Percentiles rank a stretch among this genome's conserved stretches.
phyloP scores from a whole-genome alignment of 805 yeast genomes.

The Ogataea siamensis region DNA sequence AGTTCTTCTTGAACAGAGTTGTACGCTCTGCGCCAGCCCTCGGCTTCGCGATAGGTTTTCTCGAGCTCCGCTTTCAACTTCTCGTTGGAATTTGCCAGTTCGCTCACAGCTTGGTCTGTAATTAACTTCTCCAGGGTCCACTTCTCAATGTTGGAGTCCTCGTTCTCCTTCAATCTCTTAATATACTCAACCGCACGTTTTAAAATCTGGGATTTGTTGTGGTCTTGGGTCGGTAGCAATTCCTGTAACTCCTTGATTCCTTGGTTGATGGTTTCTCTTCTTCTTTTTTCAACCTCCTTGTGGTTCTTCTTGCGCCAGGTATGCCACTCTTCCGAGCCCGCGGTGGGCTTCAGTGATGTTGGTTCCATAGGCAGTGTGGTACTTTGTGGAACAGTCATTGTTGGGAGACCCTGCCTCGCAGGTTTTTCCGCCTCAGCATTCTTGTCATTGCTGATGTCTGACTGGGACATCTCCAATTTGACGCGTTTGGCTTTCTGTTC shows the following conservation, averaged over 20 bases:
- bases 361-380: constrained; percentile 21
- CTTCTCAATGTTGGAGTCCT: constrained; percentile 84
- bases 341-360: constrained; percentile 46
- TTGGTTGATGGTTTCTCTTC: constrained; percentile 82
- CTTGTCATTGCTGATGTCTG: not conserved
- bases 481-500: constrained; percentile 15
- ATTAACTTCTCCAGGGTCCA: constrained; percentile 92
- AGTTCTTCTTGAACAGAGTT: constrained; percentile 21
- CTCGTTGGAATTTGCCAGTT: constrained; percentile 80
- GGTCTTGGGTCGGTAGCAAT: constrained; percentile 76
- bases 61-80: constrained; percentile 85
- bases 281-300: constrained; percentile 91
- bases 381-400: constrained; percentile 24
- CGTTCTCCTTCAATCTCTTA: constrained; percentile 84
- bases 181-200: constrained; percentile 89
- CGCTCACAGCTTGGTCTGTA: constrained; percentile 88
- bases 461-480: constrained; percentile 11
- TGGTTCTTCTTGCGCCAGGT: constrained; percentile 83
- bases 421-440: not conserved
- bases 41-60: constrained; percentile 88
- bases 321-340: constrained; percentile 85
- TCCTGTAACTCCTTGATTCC: constrained; percentile 83
- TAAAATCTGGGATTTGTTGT: constrained; percentile 87
- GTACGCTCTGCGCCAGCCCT: constrained; percentile 65
- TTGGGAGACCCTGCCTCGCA: constrained; percentile 17